Base-by-base conservation (phyloP, 1,284 basidiomycete species). In the Pisolithus thermaeus region DNA sequence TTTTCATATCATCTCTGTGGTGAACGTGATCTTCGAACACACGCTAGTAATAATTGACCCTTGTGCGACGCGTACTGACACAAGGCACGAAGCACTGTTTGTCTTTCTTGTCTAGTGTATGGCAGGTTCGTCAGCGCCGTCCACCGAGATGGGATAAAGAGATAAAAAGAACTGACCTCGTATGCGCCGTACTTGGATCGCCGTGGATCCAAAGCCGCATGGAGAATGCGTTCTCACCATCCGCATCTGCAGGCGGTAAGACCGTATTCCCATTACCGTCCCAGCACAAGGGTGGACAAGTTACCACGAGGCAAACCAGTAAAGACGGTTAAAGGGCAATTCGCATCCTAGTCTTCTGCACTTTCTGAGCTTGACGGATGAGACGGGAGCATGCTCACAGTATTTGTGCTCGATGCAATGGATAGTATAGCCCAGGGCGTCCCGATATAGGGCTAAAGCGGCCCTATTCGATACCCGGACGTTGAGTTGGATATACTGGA, bases 391-490 rank as follows among this genome's bases (percentile, higher is more conserved):
- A 22, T 14, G 12, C 87, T 68, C 59, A 93, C 91, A 96, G 62
- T 96, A 96, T 53, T 79, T 82, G 61, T 83, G 81, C 63, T 93
- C 92, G 38, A 91, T 77, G 36, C 82, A 80, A 49, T 82, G 79
- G 7, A 89, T 80, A 36, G 81, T 74, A 68, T 95, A 96, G 1
- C 91, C 92, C 2, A 96, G 75, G 2, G 87, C 86, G 60, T 92
- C 86, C 46, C 81, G 78, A 68, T 96, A 96, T 36, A 96, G 70
- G 9, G 79, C 81, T 52, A 91, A 80, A 2, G 93, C 93, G 0
- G 92, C 88, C 53, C 83, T 81, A 64, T 96, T 96, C 25, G 90
- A 90, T 66, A 86, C 89, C 45, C 93, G 79, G 16, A 96, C 93
- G 57, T 95, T 91, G 30, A 96, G 70, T 0, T 89, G 89, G 41